phyloP scores from a whole-genome alignment of 352 stramenopile genomes.

The Peronospora belbahrii region DNA sequence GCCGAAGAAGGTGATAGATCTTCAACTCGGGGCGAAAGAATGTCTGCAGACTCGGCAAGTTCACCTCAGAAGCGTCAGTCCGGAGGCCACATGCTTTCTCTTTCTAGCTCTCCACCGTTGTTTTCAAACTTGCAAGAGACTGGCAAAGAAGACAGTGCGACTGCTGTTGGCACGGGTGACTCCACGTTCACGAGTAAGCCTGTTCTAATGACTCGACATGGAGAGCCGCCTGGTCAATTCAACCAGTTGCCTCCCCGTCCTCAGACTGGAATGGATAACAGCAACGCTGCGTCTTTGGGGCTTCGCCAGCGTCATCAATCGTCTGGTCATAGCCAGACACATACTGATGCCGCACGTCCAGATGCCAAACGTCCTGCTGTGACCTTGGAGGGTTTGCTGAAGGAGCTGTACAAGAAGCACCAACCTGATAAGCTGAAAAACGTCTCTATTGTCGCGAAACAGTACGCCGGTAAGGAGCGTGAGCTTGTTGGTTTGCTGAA shows the following conservation, averaged over 20 bases:
- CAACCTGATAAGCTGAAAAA: conserved; percentile 70
- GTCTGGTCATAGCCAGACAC: conserved; percentile 3
- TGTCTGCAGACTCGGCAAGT: background rate
- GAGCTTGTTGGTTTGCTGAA: conserved; percentile 53
- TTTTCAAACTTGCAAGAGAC: conserved; percentile 1
- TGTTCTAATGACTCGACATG: conserved; percentile 3
- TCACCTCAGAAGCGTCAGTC: conserved; percentile 5
- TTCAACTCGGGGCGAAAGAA: background rate
- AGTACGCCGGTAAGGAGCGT: conserved; percentile 60
- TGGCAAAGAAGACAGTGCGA: conserved; percentile 1
- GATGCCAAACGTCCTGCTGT: conserved; percentile 18
- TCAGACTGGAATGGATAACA: conserved; percentile 4
- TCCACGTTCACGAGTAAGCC: conserved; percentile 1
- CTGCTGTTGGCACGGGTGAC: conserved; percentile 1
- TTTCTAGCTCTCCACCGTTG: conserved; percentile 1
- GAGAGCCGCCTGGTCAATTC: background rate
- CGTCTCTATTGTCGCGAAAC: conserved; percentile 36
- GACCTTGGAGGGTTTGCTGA: conserved; percentile 49
- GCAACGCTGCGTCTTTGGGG: conserved; percentile 7
- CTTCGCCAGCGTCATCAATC: conserved; percentile 23
- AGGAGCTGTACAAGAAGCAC: conserved; percentile 65
- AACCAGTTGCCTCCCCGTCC: conserved; percentile 1
- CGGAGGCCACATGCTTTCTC: conserved; percentile 3
- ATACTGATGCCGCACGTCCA: background rate
- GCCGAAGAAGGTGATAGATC: background rate